A percentile compares a stretch with the other conserved stretches of the same genome.
These are phyloP conservation scores for Fraxinus latifolia DNA, from an alignment of 305 asterid genomes.

Conservation along the genomic window DNA sequence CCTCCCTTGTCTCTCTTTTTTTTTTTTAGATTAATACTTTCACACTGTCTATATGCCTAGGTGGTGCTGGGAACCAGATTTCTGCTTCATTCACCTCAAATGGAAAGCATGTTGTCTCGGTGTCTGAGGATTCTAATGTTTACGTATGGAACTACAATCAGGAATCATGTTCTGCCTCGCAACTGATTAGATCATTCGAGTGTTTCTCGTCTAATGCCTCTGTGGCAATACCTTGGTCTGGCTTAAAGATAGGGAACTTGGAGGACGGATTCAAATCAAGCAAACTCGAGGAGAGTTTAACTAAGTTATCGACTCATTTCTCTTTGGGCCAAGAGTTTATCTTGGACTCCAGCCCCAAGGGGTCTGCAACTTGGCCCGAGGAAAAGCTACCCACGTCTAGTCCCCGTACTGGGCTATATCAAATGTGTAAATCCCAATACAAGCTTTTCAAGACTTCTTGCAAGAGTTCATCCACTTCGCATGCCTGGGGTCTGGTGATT, in stretches of 20 bases:
- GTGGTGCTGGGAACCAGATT: constrained; percentile 38
- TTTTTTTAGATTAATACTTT: neutral
- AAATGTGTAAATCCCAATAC: constrained; percentile 56
- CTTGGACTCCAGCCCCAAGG: constrained; percentile 54
- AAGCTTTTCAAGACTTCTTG: constrained; percentile 61
- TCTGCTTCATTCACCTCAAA: constrained; percentile 47
- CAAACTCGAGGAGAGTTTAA: constrained; percentile 22
- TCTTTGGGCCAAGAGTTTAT: constrained; percentile 56
- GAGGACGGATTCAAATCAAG: constrained; percentile 24
- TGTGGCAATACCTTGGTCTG: constrained; percentile 81
- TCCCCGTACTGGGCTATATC: constrained; percentile 30
- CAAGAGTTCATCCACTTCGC: constrained; percentile 57
- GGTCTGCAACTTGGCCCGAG: constrained; percentile 98
- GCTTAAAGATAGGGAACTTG: constrained; percentile 34
- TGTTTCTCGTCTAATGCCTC: constrained; percentile 65
- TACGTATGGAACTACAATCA: constrained; percentile 54
- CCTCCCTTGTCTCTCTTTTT: neutral
- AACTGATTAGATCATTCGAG: constrained; percentile 52
- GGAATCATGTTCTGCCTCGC: constrained; percentile 29
- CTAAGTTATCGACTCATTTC: constrained; percentile 40
- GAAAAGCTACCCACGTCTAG: constrained; percentile 67
- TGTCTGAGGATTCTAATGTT: constrained; percentile 50
- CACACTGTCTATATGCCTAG: constrained; percentile 29
- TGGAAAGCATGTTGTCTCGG: constrained; percentile 50
- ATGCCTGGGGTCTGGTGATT: constrained; percentile 80